Base-by-base conservation (phyloP, 2,329 filamentous ascomycete genomes). In the Acrocalymma vagum region DNA sequence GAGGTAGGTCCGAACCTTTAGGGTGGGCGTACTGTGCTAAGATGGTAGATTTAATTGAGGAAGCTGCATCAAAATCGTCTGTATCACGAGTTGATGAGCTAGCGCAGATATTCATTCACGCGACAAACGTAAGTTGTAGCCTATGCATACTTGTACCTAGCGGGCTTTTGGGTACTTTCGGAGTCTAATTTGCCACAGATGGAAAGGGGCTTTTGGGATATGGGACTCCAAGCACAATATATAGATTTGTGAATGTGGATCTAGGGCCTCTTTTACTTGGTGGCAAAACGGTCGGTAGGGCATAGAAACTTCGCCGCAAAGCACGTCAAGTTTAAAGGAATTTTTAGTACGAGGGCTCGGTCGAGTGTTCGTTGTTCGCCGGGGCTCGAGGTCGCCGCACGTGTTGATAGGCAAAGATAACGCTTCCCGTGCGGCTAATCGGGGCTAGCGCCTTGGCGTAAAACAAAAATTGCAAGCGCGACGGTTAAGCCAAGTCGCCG, bases 41-140 rank as follows among this genome's bases (percentile, higher is more conserved):
- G n/a, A n/a, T n/a, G n/a, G n/a, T n/a, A n/a, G n/a, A n/a, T n/a
- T n/a, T n/a, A n/a, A n/a, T n/a, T n/a, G n/a, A n/a, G n/a, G n/a
- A n/a, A n/a, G n/a, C n/a, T n/a, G n/a, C n/a, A n/a, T n/a, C n/a
- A n/a, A n/a, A n/a, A n/a, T n/a, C n/a, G 54, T 92, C 89, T 2
- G 84, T 87, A 0, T 77, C 76, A 24, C 78, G 90, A 28, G 81
- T 96, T 42, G 90, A 96, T 56, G 87, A 95, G 63, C 73, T 97
- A 33, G 83, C 93, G 29, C 78, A 82, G 51, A 90, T 96, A 34
- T 96, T 96, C 62, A 83, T 91, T 30, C 87, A 91, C 55, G 90
- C 87, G n/a, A 95, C 90, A 11, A 88, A 86, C 76, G 88, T 90
- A 67, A 71, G 79, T 63, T n/a, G n/a, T n/a, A n/a, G n/a, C n/a